Base-by-base conservation (phyloP, 2,329 filamentous ascomycete species). In the Monilinia polystroma region DNA sequence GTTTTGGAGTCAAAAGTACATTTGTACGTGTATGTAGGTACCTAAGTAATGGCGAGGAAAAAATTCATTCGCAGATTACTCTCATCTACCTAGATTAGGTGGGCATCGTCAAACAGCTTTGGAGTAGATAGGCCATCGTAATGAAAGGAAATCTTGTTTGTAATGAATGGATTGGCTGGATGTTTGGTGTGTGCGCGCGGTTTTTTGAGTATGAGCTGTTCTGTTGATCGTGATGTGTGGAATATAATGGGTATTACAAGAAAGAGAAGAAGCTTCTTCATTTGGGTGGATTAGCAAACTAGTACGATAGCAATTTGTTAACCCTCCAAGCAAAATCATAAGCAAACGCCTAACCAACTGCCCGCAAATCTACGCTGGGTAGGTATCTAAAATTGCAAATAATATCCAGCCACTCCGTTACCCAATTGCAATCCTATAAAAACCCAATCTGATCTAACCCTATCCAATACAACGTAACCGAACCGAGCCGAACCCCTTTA, bases 1-100 rank as follows among this genome's bases (percentile, higher is more conserved):
- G 57, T 66, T 65, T 63, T 45, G 64, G 64, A 53, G 64, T 60
- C 43, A 29, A 56, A 45, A 57, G 35, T 57, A 60, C 26, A n/a
- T 49, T 6, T 58, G 18, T 47, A 11, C 53, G 32, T 45, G 32
- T 49, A 20, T 55, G 20, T 38, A 14, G 38, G 8, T 38, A 20
- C 45, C 26, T 64, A 18, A 38, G 20, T 55, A 55, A 55, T 55
- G 12, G 53, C 32, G 53, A 55, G 8, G 20, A 41, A 41, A n/a
- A n/a, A 55, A 11, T 55, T 55, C 32, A 23, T 55, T 55, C 53
- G 53, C 53, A 38, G 53, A 55, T 55, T 35, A 55, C 53, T n/a
- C 38, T 35, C 38, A 55, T 29, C 5, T n/a, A 38, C 20, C 20
- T 55, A 35, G n/a, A n/a, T 14, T 41, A 4, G 20, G 53, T 52